These are phyloP conservation scores for Galeopsis tetrahit DNA, from an alignment of 257 asterid species.

Conservation along the genomic window DNA sequence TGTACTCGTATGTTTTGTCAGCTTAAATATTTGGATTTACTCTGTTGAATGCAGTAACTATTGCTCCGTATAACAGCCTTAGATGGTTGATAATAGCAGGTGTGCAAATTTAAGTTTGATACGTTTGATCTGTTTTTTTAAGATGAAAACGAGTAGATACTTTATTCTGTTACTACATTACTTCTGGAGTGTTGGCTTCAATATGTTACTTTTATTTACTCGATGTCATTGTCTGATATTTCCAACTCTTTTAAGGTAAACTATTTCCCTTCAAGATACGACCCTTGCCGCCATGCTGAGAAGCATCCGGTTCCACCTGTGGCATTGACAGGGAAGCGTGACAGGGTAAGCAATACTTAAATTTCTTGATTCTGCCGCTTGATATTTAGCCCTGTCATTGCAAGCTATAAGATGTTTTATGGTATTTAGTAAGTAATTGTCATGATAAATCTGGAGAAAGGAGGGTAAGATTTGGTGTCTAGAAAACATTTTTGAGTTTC, in stretches of 20 bases:
- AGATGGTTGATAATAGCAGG: slow-evolving; percentile 1
- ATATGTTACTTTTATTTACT: slow-evolving; percentile 3
- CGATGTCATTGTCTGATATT: slow-evolving; percentile 20
- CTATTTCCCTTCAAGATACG: slow-evolving; percentile 79
- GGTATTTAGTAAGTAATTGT: not conserved
- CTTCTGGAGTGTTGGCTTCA: not conserved
- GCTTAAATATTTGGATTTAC: not conserved
- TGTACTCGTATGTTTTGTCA: not conserved
- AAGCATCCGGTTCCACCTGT: slow-evolving; percentile 59
- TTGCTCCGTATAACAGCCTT: not conserved
- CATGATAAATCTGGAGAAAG: not conserved
- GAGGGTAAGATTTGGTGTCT: not conserved
- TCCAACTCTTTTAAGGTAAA: slow-evolving; percentile 49
- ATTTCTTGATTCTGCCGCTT: slow-evolving; percentile 14
- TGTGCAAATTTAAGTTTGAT: not conserved
- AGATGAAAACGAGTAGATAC: not conserved
- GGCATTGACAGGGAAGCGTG: slow-evolving; percentile 61
- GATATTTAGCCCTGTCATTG: not conserved
- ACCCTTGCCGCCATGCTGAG: slow-evolving; percentile 68
- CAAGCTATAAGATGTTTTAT: not conserved
- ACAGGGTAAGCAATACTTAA: slow-evolving; percentile 45
- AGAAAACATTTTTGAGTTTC: not conserved
- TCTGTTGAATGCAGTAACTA: not conserved
- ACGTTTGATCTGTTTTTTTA: not conserved
- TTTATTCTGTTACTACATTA: not conserved